These are phyloP conservation scores for Stylosanthes scabra DNA, from an alignment of 331 rosid genomes.

Conservation along the genomic window DNA sequence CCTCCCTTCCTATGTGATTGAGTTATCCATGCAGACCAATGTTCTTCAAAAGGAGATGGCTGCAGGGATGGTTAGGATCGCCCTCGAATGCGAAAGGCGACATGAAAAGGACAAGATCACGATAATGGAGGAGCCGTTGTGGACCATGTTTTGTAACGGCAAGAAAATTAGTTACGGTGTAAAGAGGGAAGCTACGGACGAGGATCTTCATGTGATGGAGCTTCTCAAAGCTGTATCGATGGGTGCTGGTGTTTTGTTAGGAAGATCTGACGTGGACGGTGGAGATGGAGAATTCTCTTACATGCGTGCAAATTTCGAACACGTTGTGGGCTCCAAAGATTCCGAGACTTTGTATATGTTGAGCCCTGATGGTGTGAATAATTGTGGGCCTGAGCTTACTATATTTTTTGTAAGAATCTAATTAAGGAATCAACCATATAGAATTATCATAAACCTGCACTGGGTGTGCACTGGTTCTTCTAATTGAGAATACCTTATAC, in stretches of 20 bases:
- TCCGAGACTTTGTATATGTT: constrained; percentile 84
- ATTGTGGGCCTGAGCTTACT: constrained; percentile 82
- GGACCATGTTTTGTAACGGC: constrained; percentile 87
- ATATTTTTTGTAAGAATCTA: constrained; percentile 77
- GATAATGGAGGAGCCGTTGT: constrained; percentile 59
- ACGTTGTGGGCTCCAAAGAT: constrained; percentile 73
- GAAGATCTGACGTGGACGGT: constrained; percentile 48
- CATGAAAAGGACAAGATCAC: constrained; percentile 58
- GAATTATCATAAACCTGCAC: neutral
- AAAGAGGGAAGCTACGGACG: constrained; percentile 67
- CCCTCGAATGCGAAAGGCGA: constrained; percentile 78
- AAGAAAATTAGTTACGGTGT: constrained; percentile 79
- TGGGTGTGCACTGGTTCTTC: too few relatives aligned
- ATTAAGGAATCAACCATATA: constrained; percentile 13
- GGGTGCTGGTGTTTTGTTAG: constrained; percentile 88
- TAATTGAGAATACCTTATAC: too few relatives aligned
- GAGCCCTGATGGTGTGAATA: constrained; percentile 69
- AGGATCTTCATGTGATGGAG: constrained; percentile 76
- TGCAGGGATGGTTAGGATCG: constrained; percentile 71
- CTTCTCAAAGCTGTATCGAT: constrained; percentile 67
- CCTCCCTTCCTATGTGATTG: constrained; percentile 58
- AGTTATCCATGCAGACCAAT: constrained; percentile 70
- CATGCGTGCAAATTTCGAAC: constrained; percentile 76
- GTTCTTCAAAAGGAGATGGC: constrained; percentile 72
- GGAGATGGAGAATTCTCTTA: constrained; percentile 65